Evolutionary conservation across 495 filamentous ascomycete genomes (phyloP), one percentile per base, ranked within the genome.

Genomic region (Staphylotrichum longicolle): DNA sequence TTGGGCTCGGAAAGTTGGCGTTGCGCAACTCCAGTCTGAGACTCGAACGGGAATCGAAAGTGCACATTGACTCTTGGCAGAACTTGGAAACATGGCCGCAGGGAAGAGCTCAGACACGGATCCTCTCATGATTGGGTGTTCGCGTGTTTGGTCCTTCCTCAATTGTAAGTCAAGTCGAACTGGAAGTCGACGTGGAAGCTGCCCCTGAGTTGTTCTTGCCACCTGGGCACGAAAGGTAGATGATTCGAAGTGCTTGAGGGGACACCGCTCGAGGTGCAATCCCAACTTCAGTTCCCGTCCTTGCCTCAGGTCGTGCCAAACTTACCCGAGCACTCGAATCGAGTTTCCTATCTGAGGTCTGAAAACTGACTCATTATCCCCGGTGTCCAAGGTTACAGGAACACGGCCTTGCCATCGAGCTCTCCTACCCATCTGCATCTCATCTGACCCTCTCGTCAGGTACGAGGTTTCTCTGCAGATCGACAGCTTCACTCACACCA

Each of bases 191-290:
- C 37, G 5, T 6, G 41, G 54, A 27, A 57, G 14, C 54, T 20
- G 8, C 46, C 56, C 37, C 8, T 40, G 55, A 32, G 44, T 47
- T 48, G 55, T 44, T 57, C 44, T 14, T 40, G 42, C n/a, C 7
- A 27, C 20, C 20, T 27, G 20, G 20, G 20, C 20, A 27, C 20
- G 20, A 27, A 27, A 27, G 20, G 20, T 27, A 27, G 20, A 27
- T 1, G 20, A 27, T 1, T 27, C 20, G 20, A 27, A 27, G 20
- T 27, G 20, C 1, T 27, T 27, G 20, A 27, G 20, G 20, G 20
- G 20, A 27, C 1, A 27, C 20, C 20, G 20, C 20, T 27, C 20
- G 20, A 27, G 20, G 20, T 27, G 20, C 20, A 27, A 27, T 27
- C 20, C 20, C 20, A 27, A 27, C 20, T 27, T 27, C 20, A 27